Conservation (phyloP, 352 stramenopile species). For the Phytophthora tubulina region DNA sequence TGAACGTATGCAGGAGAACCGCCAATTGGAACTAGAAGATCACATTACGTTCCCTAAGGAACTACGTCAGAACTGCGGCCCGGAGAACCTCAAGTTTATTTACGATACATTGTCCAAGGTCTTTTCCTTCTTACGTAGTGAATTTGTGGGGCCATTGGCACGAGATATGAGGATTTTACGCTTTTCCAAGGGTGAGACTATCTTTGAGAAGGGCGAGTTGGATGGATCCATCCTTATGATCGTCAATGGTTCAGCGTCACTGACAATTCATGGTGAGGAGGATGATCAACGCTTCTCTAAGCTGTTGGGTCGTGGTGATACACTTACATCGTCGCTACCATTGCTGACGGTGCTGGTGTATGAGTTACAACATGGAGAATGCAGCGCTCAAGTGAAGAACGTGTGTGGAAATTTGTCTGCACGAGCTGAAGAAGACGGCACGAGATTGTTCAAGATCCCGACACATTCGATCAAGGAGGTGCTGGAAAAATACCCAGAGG, state of each 20-base stretch:
- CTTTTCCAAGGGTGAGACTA: slow-evolving; percentile 57
- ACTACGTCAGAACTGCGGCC: slow-evolving; percentile 66
- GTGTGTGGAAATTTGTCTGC: slow-evolving; percentile 71
- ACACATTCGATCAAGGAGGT: slow-evolving; percentile 56
- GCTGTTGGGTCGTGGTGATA: slow-evolving; percentile 66
- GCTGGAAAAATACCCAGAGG: slow-evolving; percentile 69
- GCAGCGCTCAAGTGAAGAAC: slow-evolving; percentile 45
- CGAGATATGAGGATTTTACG: slow-evolving; percentile 68
- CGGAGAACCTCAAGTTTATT: slow-evolving; percentile 81
- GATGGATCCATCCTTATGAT: slow-evolving; percentile 87
- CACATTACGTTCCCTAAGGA: slow-evolving; percentile 69
- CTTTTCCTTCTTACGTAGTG: slow-evolving; percentile 78
- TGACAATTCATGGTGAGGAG: slow-evolving; percentile 68
- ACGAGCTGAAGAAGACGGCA: slow-evolving; percentile 52
- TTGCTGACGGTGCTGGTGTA: slow-evolving; percentile 69
- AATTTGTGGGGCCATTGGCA: slow-evolving; percentile 71
- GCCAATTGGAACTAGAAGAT: slow-evolving; percentile 70
- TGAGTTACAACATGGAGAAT: slow-evolving; percentile 43
- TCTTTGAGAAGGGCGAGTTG: slow-evolving; percentile 67
- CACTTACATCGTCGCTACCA: slow-evolving; percentile 73
- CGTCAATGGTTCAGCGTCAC: slow-evolving; percentile 57
- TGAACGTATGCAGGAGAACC: slow-evolving; percentile 72
- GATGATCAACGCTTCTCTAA: slow-evolving; percentile 58
- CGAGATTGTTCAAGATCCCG: slow-evolving; percentile 75
- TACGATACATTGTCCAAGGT: slow-evolving; percentile 85